Percentiles rank a stretch among this genome's conserved stretches.
These are phyloP conservation scores for Quercus gilva DNA, from an alignment of 306 rosid species.

Conservation along the genomic window DNA sequence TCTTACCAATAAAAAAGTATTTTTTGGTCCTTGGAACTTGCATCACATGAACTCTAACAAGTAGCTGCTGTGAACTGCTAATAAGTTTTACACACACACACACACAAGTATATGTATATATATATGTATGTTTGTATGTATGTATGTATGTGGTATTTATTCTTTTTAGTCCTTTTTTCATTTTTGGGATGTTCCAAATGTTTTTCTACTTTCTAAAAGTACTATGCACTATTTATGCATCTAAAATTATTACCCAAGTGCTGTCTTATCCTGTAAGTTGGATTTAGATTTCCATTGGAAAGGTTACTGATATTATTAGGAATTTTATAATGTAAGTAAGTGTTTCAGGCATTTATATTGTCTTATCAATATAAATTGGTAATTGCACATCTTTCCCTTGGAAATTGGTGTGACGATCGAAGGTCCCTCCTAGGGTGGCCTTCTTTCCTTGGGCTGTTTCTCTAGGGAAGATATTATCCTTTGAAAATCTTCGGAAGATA, in stretches of 20 bases:
- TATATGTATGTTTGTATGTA: not conserved
- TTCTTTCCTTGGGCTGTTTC: too few relatives aligned
- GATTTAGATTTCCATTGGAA: not conserved
- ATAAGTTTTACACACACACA: not conserved
- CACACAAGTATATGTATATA: rapidly evolving
- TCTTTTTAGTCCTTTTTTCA: not conserved
- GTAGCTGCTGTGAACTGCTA: not conserved
- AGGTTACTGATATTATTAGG: not conserved
- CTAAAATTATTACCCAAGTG: too few relatives aligned
- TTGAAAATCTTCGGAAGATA: too few relatives aligned
- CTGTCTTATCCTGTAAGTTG: not conserved
- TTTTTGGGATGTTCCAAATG: not conserved
- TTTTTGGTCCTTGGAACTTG: not conserved
- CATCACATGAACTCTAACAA: not conserved
- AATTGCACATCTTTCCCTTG: too few relatives aligned
- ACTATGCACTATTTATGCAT: not conserved
- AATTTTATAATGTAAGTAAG: not conserved
- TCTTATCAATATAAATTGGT: too few relatives aligned
- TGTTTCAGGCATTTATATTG: too few relatives aligned
- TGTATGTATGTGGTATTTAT: not conserved
- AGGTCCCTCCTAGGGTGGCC: too few relatives aligned
- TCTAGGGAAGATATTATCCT: too few relatives aligned
- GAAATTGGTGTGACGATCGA: too few relatives aligned
- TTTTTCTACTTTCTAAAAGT: not conserved
- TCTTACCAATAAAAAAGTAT: too few relatives aligned